Conservation (phyloP, 2,329 filamentous ascomycete species). For the Ophiostoma perfectum region DNA sequence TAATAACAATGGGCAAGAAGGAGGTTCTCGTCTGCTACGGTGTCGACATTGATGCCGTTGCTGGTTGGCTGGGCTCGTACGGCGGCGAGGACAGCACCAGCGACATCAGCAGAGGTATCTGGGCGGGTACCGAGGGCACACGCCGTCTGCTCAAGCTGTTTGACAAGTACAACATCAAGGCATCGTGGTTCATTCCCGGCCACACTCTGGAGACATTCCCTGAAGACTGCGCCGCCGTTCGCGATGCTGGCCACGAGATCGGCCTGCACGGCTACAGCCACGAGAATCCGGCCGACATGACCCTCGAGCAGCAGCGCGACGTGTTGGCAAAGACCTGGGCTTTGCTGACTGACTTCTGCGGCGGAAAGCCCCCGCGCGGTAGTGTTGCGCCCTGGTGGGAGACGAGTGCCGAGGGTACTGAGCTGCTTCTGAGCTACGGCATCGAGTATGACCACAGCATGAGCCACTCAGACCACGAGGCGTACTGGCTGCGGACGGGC, state of each 20-base stretch:
- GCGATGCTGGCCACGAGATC: constrained; percentile 46
- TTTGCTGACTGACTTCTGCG: constrained; percentile 64
- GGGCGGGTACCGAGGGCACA: constrained; percentile 62
- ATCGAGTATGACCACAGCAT: constrained; percentile 67
- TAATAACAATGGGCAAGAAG: constrained; percentile 23
- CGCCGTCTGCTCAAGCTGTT: constrained; percentile 64
- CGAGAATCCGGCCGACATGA: constrained; percentile 48
- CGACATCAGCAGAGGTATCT: constrained; percentile 65
- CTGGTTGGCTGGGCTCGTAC: constrained; percentile 71
- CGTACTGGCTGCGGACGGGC: constrained; percentile 59
- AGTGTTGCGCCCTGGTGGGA: constrained; percentile 74
- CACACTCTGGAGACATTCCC: constrained; percentile 47
- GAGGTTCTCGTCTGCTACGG: constrained; percentile 48
- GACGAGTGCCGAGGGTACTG: constrained; percentile 60
- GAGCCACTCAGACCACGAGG: constrained; percentile 59
- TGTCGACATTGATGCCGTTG: constrained; percentile 70
- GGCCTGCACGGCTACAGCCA: constrained; percentile 41
- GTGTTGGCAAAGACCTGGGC: constrained; percentile 70
- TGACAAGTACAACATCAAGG: constrained; percentile 65
- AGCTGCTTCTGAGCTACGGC: constrained; percentile 60
- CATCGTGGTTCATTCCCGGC: constrained; percentile 49
- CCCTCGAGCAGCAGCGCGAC: constrained; percentile 66
- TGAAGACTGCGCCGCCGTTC: constrained; percentile 40
- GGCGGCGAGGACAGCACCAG: constrained; percentile 66
- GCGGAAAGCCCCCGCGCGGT: constrained; percentile 65